Evolutionary conservation across 768 basidiomycete genomes (phyloP).

Genomic region (Tremella fuciformis): DNA sequence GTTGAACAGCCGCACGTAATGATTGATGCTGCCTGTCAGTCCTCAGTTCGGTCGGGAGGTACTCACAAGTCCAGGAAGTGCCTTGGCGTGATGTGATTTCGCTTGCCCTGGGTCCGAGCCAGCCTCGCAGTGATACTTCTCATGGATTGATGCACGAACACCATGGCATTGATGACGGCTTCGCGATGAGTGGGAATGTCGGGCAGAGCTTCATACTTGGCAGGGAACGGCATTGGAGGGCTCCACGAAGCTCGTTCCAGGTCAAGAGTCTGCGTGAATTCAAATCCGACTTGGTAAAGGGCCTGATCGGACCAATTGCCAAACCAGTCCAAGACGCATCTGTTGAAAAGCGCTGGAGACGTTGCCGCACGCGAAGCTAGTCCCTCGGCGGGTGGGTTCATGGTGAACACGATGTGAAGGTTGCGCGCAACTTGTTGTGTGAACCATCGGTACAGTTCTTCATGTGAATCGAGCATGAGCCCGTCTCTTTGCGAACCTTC

Average conservation of each 20-base stretch:
- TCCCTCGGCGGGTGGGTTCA: slow-evolving; percentile 97
- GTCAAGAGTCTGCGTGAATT: slow-evolving; percentile 91
- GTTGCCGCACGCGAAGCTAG: slow-evolving; percentile 93
- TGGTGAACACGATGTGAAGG: slow-evolving; percentile 97
- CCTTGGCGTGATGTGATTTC: slow-evolving; percentile 93
- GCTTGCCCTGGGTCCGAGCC: slow-evolving; percentile 87
- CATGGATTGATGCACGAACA: slow-evolving; percentile 83
- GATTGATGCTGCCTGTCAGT: slow-evolving; percentile 70
- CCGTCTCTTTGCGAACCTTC: slow-evolving; percentile 99
- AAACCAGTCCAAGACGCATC: slow-evolving; percentile 99
- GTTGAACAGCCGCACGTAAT: slow-evolving; percentile 89
- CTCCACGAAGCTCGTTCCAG: slow-evolving; percentile 79
- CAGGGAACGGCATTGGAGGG: slow-evolving; percentile 78
- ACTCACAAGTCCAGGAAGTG: slow-evolving; percentile 98
- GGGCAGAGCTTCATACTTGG: slow-evolving; percentile 76
- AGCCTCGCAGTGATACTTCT: slow-evolving; percentile 84
- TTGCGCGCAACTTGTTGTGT: slow-evolving; percentile 97
- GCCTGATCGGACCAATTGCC: slow-evolving; percentile 99
- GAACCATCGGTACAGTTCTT: slow-evolving; percentile 98
- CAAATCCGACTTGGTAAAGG: slow-evolving; percentile 95
- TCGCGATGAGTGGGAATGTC: slow-evolving; percentile 86
- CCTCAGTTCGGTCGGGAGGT: no score
- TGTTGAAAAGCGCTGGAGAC: slow-evolving; percentile 90
- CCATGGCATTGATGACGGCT: slow-evolving; percentile 89
- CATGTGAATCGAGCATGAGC: slow-evolving; percentile 94